phyloP scores from a whole-genome alignment of 495 filamentous ascomycete species.

The Aspergillus sclerotiicarbonarius region DNA sequence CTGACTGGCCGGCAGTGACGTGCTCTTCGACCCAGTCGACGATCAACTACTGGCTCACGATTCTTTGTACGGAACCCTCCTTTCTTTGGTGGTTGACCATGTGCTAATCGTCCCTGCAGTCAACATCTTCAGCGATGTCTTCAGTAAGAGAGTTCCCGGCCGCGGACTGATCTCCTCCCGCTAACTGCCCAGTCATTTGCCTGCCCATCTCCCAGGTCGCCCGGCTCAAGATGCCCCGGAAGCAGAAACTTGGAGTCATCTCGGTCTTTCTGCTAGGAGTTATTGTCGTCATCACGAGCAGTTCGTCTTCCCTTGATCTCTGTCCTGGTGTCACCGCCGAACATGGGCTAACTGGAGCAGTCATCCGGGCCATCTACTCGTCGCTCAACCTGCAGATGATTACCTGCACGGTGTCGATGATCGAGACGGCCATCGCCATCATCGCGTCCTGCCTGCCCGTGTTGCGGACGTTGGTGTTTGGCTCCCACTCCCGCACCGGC shows the following conservation, averaged over 20 bases:
- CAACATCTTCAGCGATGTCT: conserved; percentile 27
- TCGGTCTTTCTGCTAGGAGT: conserved; percentile 24
- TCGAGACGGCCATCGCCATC: conserved; percentile 28
- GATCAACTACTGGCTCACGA: conserved; percentile 25
- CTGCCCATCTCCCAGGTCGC: conserved; percentile 25
- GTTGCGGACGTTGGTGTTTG: conserved; percentile 26
- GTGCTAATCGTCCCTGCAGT: conserved; percentile 13
- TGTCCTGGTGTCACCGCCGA: not conserved
- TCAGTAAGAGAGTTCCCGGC: conserved; percentile 12
- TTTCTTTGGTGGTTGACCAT: not conserved
- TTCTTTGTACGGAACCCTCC: conserved; percentile 19
- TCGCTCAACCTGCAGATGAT: conserved; percentile 25
- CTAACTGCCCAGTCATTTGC: conserved; percentile 21
- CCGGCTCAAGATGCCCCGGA: conserved; percentile 21
- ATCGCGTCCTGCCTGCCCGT: conserved; percentile 29
- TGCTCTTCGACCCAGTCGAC: conserved; percentile 15
- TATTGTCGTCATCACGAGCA: conserved; percentile 25
- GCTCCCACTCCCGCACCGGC: conserved; percentile 22
- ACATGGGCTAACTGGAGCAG: conserved; percentile 3
- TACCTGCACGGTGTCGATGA: conserved; percentile 28
- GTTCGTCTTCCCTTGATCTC: conserved; percentile 10
- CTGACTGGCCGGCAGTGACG: conserved; percentile 13
- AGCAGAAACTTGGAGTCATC: conserved; percentile 24
- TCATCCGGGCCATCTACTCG: conserved; percentile 27
- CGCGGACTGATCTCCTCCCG: not conserved